Conservation (phyloP, 164 flowering plant species). For the Kingdonia uniflora region DNA sequence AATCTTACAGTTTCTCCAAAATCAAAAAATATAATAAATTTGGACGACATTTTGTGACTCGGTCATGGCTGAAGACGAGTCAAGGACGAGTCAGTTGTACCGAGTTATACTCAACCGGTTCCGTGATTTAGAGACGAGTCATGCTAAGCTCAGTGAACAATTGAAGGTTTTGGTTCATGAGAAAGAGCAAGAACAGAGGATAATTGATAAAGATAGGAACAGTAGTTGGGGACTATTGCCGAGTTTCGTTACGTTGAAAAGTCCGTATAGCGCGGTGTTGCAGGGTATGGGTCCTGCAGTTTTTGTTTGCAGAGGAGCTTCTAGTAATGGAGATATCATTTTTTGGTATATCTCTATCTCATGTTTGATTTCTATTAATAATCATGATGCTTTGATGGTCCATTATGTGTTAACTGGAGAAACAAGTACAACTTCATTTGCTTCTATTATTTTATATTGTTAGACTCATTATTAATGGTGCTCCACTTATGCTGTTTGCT, state of each 20-base stretch:
- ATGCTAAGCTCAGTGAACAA: constrained; percentile 26
- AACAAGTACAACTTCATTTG: too few relatives aligned
- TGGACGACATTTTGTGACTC: background rate
- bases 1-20: too few relatives aligned
- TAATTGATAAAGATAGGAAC: constrained; percentile 6
- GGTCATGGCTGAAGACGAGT: constrained; percentile 1
- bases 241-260: constrained; percentile 23
- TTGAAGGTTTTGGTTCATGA: constrained; percentile 1
- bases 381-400: too few relatives aligned
- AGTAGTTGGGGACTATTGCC: constrained; percentile 15
- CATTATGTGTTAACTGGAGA: too few relatives aligned
- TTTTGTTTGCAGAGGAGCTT: constrained; percentile 33
- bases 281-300: constrained; percentile 64
- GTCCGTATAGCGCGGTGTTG: constrained; percentile 41
- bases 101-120: constrained; percentile 28
- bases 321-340: constrained; percentile 40
- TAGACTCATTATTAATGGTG: too few relatives aligned
- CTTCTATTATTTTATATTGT: too few relatives aligned
- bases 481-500: too few relatives aligned
- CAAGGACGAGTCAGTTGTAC: constrained; percentile 9
- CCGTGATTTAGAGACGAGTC: constrained; percentile 42
- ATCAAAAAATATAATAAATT: too few relatives aligned
- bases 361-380: too few relatives aligned
- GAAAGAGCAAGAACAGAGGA: constrained; percentile 8
- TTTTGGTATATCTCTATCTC: too few relatives aligned